Base-by-base conservation (phyloP, 2,329 filamentous ascomycete genomes). In the Davidsoniella eucalypti region DNA sequence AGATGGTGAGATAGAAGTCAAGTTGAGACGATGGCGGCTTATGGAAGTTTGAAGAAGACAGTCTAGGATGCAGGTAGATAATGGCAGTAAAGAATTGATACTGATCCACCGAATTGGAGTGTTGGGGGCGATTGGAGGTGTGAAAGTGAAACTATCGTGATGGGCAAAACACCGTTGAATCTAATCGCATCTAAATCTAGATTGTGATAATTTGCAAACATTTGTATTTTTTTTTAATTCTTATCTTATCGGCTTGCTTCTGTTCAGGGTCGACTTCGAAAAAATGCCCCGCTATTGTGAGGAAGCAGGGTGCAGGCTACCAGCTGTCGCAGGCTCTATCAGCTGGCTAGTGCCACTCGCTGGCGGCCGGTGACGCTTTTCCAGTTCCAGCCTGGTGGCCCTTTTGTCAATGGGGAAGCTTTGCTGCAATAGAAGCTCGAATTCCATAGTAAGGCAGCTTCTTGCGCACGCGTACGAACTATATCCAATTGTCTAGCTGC, bases 391-490 rank as follows among this genome's bases (percentile, higher is more conserved):
- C 50, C 44, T 49, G 18, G 47, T 50, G 18, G 40, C 50, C 41
- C 33, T 10, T 41, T 40, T 17, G 37, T 23, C 21, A 23, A 23
- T 23, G 10, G 16, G 33, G 36, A 48, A 51, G 38, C 41, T 51
- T 51, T 46, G 37, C n/a, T 45, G 21, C 21, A 23, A 33, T 33
- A 33, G 29, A 33, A 33, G 29, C 29, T 33, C 6, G 29, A 33
- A 33, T 9, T 33, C 8, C 29, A 33, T 33, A 33, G 45, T 37
- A 45, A 53, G 52, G 45, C 46, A 48, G 49, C 49, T 54, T 51
- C 45, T 38, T 54, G 47, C 46, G 41, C 43, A 52, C 41, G 49
- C 50, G 49, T 51, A 49, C 45, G 36, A 16, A 41, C 38, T 21
- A 33, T 33, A 40, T 36, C 10, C 36, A 48, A 33, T 12, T 9